phyloP scores from a whole-genome alignment of 352 stramenopile species.

The Phytopythium cucurbitacearum region DNA sequence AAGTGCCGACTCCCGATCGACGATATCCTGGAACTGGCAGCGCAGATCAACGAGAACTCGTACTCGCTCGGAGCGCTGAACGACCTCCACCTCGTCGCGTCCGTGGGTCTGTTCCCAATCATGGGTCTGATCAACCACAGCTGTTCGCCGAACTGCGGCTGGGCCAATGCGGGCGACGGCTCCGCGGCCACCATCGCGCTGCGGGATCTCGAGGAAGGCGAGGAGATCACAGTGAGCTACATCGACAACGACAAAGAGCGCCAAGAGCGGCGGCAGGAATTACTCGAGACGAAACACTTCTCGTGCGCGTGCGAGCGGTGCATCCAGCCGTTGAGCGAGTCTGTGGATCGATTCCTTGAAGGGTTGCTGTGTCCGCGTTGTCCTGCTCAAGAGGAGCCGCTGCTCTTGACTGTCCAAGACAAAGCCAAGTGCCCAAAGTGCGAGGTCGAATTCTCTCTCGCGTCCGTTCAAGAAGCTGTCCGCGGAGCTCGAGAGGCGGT shows the following conservation, averaged over 20 bases:
- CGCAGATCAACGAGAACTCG: conserved; percentile 50
- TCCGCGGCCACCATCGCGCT: conserved; percentile 30
- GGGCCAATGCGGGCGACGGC: conserved; percentile 36
- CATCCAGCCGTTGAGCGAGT: conserved; percentile 19
- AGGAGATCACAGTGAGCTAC: conserved; percentile 47
- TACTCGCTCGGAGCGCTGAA: conserved; percentile 40
- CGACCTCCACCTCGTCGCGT: conserved; percentile 26
- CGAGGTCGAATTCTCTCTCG: conserved; percentile 12
- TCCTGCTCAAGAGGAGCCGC: conserved; percentile 7
- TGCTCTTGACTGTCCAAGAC: conserved; percentile 18
- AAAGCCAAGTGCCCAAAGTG: conserved; percentile 23
- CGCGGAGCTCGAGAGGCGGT: conserved; percentile 9
- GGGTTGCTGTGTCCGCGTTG: conserved; percentile 29
- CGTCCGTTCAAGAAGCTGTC: conserved; percentile 11
- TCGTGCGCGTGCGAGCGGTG: conserved; percentile 41
- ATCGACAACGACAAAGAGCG: conserved; percentile 43
- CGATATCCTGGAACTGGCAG: conserved; percentile 38
- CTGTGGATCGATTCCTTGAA: conserved; percentile 31
- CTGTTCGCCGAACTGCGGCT: conserved; percentile 42
- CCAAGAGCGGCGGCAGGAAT: conserved; percentile 21
- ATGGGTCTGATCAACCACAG: conserved; percentile 46
- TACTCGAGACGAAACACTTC: conserved; percentile 47
- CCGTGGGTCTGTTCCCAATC: conserved; percentile 40
- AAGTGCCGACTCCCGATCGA: conserved; percentile 34
- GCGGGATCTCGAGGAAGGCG: conserved; percentile 28